Percentiles rank a stretch among this genome's conserved stretches.
phyloP scores from a whole-genome alignment of 2,329 filamentous ascomycete species.

The Aspergillus luchuensis region DNA sequence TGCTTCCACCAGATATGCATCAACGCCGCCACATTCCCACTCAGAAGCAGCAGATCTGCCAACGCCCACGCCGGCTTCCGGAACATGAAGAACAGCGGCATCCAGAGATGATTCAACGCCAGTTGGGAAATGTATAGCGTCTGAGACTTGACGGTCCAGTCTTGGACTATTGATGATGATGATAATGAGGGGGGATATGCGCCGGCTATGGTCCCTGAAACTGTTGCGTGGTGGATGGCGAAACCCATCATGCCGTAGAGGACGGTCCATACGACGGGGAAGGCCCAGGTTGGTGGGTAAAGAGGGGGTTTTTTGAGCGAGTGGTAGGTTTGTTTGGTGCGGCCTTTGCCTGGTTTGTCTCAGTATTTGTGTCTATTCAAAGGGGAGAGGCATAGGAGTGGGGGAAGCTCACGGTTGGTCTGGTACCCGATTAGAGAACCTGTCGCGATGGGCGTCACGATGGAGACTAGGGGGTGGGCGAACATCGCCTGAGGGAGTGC shows the following conservation, averaged over 20 bases:
- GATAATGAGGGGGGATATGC: slow-evolving; percentile 36
- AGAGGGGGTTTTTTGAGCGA: slow-evolving; percentile 52
- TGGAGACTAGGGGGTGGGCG: slow-evolving; percentile 33
- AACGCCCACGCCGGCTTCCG: slow-evolving; percentile 73
- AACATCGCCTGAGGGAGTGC: slow-evolving; percentile 34
- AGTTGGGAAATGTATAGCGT: slow-evolving; percentile 86
- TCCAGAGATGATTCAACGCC: slow-evolving; percentile 83
- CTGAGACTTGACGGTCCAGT: slow-evolving; percentile 66
- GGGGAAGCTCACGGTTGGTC: slow-evolving; percentile 29
- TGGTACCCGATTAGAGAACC: slow-evolving; percentile 34
- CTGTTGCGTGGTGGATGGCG: slow-evolving; percentile 76
- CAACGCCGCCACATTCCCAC: slow-evolving; percentile 72
- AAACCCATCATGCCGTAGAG: slow-evolving; percentile 79
- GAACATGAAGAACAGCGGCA: slow-evolving; percentile 86
- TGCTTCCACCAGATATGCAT: slow-evolving; percentile 74
- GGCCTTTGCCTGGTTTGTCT: slow-evolving; percentile 22
- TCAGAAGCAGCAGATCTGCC: slow-evolving; percentile 71
- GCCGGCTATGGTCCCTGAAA: slow-evolving; percentile 61
- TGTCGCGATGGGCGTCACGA: slow-evolving; percentile 30
- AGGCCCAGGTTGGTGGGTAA: slow-evolving; percentile 59
- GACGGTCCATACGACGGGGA: slow-evolving; percentile 61
- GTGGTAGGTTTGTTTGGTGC: slow-evolving; percentile 40
- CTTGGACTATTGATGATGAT: slow-evolving; percentile 47
- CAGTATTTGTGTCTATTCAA: too few species aligned
- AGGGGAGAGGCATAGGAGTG: too few species aligned